A percentile compares a stretch with the other conserved stretches of the same genome.
Conservation (phyloP, 305 asterid species). For the Fraxinus floribunda region DNA sequence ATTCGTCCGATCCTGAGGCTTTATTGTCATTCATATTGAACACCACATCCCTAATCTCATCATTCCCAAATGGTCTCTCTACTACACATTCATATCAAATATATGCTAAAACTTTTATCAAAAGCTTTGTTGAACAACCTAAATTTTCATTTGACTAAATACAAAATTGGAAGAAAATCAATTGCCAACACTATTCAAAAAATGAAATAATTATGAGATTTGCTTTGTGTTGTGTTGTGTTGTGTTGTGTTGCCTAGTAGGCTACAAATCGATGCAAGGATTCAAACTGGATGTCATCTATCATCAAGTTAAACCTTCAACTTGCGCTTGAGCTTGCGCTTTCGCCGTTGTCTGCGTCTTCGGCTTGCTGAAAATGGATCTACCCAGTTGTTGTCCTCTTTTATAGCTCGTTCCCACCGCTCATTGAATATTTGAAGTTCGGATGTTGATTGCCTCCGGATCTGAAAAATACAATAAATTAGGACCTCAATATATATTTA, state of each 20-base stretch:
- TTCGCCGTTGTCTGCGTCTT: slow-evolving; percentile 30
- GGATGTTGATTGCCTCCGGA: slow-evolving; percentile 65
- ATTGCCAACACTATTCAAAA: background rate
- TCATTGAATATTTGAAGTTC: slow-evolving; percentile 68
- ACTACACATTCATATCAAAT: background rate
- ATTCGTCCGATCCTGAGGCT: too few relatives aligned
- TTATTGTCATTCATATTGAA: too few relatives aligned
- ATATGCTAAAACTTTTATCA: too few relatives aligned
- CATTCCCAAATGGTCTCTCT: too few relatives aligned
- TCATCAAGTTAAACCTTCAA: slow-evolving; percentile 24
- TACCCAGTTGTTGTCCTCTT: slow-evolving; percentile 65
- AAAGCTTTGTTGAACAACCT: background rate
- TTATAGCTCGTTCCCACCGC: slow-evolving; percentile 72
- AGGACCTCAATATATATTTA: background rate
- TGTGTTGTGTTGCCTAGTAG: too few relatives aligned
- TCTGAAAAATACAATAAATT: slow-evolving; percentile 36
- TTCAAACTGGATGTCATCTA: background rate
- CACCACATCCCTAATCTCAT: too few relatives aligned
- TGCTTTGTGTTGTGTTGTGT: too few relatives aligned
- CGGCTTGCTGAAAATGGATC: slow-evolving; percentile 53
- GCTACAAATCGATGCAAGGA: too few relatives aligned
- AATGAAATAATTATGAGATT: too few relatives aligned
- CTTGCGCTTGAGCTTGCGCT: slow-evolving; percentile 8
- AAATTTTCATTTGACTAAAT: background rate
- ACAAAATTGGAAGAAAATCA: background rate